phyloP scores from a whole-genome alignment of 202 grass and related monocot species.

The Cymbopogon flexuosus region DNA sequence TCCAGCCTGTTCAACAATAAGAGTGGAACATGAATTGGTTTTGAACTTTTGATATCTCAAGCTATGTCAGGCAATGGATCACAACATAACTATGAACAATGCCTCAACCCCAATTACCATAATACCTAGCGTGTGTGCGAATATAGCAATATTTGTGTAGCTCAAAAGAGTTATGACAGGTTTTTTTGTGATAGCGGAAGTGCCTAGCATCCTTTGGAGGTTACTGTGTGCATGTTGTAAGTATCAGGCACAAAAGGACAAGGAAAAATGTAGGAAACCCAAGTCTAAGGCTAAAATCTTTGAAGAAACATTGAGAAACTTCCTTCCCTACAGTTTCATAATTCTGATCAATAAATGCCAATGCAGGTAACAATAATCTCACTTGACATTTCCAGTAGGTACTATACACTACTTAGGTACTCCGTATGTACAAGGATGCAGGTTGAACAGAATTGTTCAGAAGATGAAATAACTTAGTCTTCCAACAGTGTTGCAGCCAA shows the following conservation, averaged over 20 bases:
- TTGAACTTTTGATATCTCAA: not conserved
- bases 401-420: not conserved
- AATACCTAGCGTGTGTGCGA: not conserved
- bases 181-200: not conserved
- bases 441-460: not conserved
- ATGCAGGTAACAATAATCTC: constrained; percentile 16
- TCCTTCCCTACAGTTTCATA: not conserved
- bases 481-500: not conserved
- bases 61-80: not conserved
- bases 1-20: constrained; percentile 60
- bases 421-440: not conserved
- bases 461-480: constrained; percentile 23
- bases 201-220: not conserved
- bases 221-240: not conserved
- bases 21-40: constrained; percentile 25
- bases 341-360: not conserved
- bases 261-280: not conserved
- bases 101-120: not conserved
- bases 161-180: not conserved
- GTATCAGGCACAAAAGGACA: not conserved
- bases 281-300: not conserved
- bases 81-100: not conserved
- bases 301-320: not conserved
- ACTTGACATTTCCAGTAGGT: not conserved
- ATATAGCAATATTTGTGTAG: constrained; percentile 1